Evolutionary conservation across 2,329 filamentous ascomycete species (phyloP).

Genomic region (Neophaeococcomyces aloes): DNA sequence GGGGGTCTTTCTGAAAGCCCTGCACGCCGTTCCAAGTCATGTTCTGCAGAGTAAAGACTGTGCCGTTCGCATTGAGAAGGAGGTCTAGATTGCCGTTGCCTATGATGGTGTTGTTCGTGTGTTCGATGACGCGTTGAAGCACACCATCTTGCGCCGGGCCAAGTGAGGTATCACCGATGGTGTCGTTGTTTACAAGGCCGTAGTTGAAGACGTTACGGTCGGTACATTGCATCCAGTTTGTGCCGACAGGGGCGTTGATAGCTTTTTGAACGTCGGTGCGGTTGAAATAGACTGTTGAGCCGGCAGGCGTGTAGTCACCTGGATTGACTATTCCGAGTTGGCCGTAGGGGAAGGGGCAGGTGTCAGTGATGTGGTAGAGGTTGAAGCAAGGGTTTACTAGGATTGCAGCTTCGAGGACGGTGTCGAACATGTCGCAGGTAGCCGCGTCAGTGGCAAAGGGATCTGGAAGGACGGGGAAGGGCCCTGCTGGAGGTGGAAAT

Average conservation of each 20-base stretch:
- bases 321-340: conserved; percentile 27
- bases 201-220: conserved; percentile 34
- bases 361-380: conserved; percentile 38
- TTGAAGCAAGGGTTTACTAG: conserved; percentile 40
- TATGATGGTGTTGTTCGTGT: conserved; percentile 42
- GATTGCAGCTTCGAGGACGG: conserved; percentile 9
- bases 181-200: conserved; percentile 17
- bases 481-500: conserved; percentile 48
- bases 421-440: conserved; percentile 12
- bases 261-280: conserved; percentile 41
- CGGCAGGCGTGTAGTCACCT: conserved; percentile 29
- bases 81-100: conserved; percentile 40
- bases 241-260: conserved; percentile 36
- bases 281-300: conserved; percentile 39
- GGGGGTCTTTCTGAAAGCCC: conserved; percentile 36
- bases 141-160: conserved; percentile 45
- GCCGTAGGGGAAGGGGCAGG: conserved; percentile 32
- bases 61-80: conserved; percentile 41
- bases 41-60: conserved; percentile 43
- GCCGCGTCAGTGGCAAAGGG: conserved; percentile 12
- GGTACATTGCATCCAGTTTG: conserved; percentile 35
- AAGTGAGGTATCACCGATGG: conserved; percentile 38
- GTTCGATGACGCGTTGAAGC: conserved; percentile 40
- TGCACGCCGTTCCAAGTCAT: conserved; percentile 42
- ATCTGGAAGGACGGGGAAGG: conserved; percentile 13